phyloP scores from a whole-genome alignment of 1,284 basidiomycete genomes.

The Volvariella volvacea region DNA sequence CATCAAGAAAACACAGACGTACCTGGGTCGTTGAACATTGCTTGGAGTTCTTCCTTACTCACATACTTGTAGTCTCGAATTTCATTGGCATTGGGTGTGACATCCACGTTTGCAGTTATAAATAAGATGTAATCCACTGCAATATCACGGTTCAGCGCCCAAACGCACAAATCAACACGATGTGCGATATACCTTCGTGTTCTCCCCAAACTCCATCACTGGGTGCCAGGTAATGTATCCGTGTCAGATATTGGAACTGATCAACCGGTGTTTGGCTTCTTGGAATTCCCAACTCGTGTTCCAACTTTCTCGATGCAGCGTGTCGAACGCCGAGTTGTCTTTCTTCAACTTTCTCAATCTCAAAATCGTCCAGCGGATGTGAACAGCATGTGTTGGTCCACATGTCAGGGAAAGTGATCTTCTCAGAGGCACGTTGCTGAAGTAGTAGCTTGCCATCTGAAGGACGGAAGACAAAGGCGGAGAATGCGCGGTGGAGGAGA shows the following conservation, averaged over 20 bases:
- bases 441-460: slow-evolving; percentile 92
- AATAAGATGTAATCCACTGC: slow-evolving; percentile 98
- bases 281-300: slow-evolving; percentile 96
- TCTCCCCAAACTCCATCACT: slow-evolving; percentile 95
- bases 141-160: slow-evolving; percentile 4
- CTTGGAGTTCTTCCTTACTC: slow-evolving; percentile 81
- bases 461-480: slow-evolving; percentile 94
- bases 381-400: slow-evolving; percentile 99
- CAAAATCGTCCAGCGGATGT: slow-evolving; percentile 92
- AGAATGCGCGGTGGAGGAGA: slow-evolving; percentile 96
- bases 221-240: slow-evolving; percentile 97
- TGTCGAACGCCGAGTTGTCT: slow-evolving; percentile 82
- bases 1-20: slow-evolving; percentile 15
- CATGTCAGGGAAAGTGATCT: slow-evolving; percentile 99
- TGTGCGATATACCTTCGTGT: slow-evolving; percentile 77
- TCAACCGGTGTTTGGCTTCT: slow-evolving; percentile 72
- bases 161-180: neutral
- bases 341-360: slow-evolving; percentile 71
- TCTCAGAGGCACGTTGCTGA: slow-evolving; percentile 92
- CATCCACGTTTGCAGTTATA: slow-evolving; percentile 84
- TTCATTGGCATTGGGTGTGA: slow-evolving; percentile 86
- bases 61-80: slow-evolving; percentile 92
- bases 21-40: slow-evolving; percentile 86
- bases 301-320: slow-evolving; percentile 91
- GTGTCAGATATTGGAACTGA: slow-evolving; percentile 90